A percentile compares a stretch with the other conserved stretches of the same genome.
Evolutionary conservation across 1,139 yeast genomes (phyloP).

Genomic region (Candida albicans): DNA sequence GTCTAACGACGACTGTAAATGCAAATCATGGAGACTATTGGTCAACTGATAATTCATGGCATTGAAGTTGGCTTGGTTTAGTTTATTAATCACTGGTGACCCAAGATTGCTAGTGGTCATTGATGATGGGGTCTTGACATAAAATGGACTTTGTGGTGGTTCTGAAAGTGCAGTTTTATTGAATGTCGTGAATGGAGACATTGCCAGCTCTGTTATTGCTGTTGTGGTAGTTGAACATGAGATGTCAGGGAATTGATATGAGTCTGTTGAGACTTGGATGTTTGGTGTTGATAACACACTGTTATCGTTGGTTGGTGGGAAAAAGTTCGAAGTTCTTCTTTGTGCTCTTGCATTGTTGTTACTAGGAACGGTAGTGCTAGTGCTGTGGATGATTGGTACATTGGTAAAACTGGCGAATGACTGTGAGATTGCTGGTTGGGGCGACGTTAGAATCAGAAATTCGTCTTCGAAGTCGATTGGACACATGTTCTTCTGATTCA

Average conservation of each 20-base stretch:
- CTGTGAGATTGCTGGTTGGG: neutral
- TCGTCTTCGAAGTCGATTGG: neutral
- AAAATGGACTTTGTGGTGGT: conserved; percentile 4
- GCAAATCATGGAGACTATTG: neutral
- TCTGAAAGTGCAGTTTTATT: conserved; percentile 3
- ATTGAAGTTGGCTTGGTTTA: neutral
- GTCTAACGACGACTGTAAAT: neutral
- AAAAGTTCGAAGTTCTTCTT: conserved; percentile 11
- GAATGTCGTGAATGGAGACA: neutral
- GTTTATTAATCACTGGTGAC: conserved; percentile 4
- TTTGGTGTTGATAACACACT: conserved; percentile 4
- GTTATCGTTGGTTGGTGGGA: conserved; percentile 8
- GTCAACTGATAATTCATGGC: conserved; percentile 1
- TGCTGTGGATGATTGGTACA: neutral
- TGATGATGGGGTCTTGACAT: neutral
- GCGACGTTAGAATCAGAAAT: neutral
- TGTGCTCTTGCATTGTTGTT: neutral
- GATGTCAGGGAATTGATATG: conserved; percentile 2
- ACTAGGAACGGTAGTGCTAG: neutral
- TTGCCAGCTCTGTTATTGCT: neutral
- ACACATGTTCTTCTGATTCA: neutral
- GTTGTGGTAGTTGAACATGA: neutral
- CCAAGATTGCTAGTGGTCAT: neutral
- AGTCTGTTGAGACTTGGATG: conserved; percentile 1
- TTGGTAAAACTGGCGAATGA: neutral